phyloP scores from a whole-genome alignment of 179 eudicot species.

The Silene coronaria region DNA sequence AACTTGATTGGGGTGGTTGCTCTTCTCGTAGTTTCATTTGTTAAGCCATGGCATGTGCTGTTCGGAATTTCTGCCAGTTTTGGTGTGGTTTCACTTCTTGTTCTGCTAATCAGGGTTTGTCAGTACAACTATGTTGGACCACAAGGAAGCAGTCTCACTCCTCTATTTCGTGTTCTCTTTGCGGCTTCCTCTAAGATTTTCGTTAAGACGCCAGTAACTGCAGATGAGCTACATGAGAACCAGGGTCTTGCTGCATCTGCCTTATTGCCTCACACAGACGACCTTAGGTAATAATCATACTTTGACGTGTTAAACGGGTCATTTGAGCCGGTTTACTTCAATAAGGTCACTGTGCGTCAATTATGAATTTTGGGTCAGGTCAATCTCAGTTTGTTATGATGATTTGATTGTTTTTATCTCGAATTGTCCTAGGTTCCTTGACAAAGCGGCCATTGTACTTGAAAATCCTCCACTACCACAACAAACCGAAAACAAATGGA shows the following conservation, averaged over 20 bases:
- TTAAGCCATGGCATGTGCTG: conserved; percentile 40
- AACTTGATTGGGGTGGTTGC: conserved; percentile 25
- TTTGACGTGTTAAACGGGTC: too few relatives aligned
- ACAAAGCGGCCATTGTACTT: conserved; percentile 49
- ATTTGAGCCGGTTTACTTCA: too few relatives aligned
- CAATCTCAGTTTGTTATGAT: too few relatives aligned
- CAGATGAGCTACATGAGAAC: conserved; percentile 27
- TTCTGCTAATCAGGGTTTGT: conserved; percentile 27
- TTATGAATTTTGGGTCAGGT: too few relatives aligned
- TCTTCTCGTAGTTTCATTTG: conserved; percentile 30
- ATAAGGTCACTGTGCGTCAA: too few relatives aligned
- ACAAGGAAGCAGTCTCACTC: conserved; percentile 43
- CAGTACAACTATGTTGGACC: conserved; percentile 20
- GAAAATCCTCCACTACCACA: conserved; percentile 19
- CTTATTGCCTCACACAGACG: conserved; percentile 27
- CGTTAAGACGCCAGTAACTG: conserved; percentile 18
- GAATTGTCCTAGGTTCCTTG: conserved; percentile 35
- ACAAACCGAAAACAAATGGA: conserved; percentile 42
- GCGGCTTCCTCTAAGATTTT: conserved; percentile 32
- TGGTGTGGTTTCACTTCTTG: conserved; percentile 21
- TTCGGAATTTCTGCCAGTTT: conserved; percentile 45
- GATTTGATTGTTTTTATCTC: not conserved
- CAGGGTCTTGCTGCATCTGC: not conserved
- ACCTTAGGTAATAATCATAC: conserved; percentile 33
- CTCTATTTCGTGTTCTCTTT: conserved; percentile 36